A percentile compares a stretch with the other conserved stretches of the same genome.
Evolutionary conservation across 2,329 filamentous ascomycete species (phyloP).

Genomic region (Trichoderma endophyticum): DNA sequence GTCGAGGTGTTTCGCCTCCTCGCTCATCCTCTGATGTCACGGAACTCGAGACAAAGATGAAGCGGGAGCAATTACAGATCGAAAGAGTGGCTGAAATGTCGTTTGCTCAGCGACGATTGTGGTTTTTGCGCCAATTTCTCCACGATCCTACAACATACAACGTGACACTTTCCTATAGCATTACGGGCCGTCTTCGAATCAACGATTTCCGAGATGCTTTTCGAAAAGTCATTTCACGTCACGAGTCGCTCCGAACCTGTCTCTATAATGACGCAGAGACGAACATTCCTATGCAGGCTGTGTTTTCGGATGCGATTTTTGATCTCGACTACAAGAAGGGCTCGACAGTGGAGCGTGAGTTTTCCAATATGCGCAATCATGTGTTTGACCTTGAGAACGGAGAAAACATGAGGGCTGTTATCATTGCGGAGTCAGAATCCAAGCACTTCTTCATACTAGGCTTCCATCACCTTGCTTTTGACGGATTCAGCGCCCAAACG

Average conservation of each 20-base stretch:
- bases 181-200: background rate
- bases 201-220: background rate
- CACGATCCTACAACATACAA: background rate
- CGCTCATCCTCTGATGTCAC: background rate
- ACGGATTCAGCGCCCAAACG: conserved; percentile 45
- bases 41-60: background rate
- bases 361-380: conserved; percentile 30
- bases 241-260: conserved; percentile 25
- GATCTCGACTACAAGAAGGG: conserved; percentile 27
- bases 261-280: conserved; percentile 22
- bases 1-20: background rate
- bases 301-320: conserved; percentile 28
- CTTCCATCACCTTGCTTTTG: conserved; percentile 51
- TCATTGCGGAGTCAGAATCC: conserved; percentile 34
- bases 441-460: conserved; percentile 42
- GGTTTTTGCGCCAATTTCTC: background rate
- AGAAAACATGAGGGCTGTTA: conserved; percentile 31
- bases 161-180: background rate
- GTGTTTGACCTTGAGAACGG: conserved; percentile 39
- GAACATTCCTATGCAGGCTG: conserved; percentile 25
- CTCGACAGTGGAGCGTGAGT: conserved; percentile 25
- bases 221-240: conserved; percentile 16
- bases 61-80: background rate
- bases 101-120: conserved; percentile 23
- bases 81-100: conserved; percentile 20